Conservation (phyloP, 345 rosid genomes). For the Passiflora organensis region DNA sequence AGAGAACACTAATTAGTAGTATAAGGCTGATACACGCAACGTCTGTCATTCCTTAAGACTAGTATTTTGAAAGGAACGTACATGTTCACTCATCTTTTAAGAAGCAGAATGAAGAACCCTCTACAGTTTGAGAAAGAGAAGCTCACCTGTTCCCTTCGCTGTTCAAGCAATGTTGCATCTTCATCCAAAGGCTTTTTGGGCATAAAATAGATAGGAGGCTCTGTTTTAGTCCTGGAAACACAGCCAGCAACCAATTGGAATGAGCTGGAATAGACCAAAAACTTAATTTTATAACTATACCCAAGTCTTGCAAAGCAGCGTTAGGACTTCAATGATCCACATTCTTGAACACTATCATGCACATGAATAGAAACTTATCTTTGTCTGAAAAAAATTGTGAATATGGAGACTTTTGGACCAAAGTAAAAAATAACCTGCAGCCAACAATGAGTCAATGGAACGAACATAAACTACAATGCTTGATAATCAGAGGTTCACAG, state of each 20-base stretch:
- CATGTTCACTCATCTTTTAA: background rate
- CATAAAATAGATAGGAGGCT: constrained; percentile 78
- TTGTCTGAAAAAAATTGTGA: constrained; percentile 88
- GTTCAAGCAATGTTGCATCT: constrained; percentile 45
- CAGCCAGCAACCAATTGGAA: constrained; percentile 27
- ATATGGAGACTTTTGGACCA: constrained; percentile 99
- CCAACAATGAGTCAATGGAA: constrained; percentile 7
- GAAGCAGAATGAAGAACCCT: background rate
- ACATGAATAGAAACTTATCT: constrained; percentile 94
- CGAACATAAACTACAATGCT: constrained; percentile 11
- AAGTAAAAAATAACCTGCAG: constrained; percentile 97
- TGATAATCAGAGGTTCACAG: background rate
- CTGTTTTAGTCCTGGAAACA: constrained; percentile 74
- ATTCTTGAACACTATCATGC: constrained; percentile 51
- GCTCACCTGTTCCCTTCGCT: constrained; percentile 64
- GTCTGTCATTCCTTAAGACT: constrained; percentile 3
- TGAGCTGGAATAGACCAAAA: constrained; percentile 6
- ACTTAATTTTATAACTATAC: constrained; percentile 23
- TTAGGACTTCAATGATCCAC: constrained; percentile 25
- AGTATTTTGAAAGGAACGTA: background rate
- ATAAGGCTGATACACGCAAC: constrained; percentile 6
- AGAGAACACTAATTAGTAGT: constrained; percentile 1
- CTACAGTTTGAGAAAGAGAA: constrained; percentile 1
- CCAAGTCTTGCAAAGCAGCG: constrained; percentile 30
- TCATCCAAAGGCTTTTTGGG: constrained; percentile 61